phyloP scores from a whole-genome alignment of 2,329 filamentous ascomycete genomes.

The Macrophomina tecta region DNA sequence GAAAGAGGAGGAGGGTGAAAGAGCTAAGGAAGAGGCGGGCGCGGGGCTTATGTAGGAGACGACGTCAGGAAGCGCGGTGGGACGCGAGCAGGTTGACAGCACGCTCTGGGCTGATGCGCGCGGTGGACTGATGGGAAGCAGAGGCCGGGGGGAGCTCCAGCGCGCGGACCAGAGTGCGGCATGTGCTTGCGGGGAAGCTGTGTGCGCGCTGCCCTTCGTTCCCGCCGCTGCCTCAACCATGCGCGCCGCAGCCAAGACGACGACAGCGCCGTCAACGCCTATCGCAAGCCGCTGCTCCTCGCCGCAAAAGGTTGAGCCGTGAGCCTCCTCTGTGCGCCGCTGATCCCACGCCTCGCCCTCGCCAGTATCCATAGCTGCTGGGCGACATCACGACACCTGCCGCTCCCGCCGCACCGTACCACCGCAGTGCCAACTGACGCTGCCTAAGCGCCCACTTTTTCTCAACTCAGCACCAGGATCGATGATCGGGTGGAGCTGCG shows the following conservation, averaged over 20 bases:
- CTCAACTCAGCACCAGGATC: neutral
- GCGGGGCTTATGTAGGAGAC: slow-evolving; percentile 19
- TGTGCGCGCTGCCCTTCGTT: slow-evolving; percentile 13
- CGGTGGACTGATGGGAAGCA: slow-evolving; percentile 23
- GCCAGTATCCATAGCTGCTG: neutral
- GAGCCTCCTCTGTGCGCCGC: neutral
- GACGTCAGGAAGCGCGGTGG: slow-evolving; percentile 14
- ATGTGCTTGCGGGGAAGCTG: slow-evolving; percentile 24
- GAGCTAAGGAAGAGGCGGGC: neutral
- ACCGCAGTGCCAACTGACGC: slow-evolving; percentile 4
- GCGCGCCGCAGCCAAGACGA: slow-evolving; percentile 4
- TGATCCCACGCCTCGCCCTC: neutral
- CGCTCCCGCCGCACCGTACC: slow-evolving; percentile 4
- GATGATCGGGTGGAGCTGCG: slow-evolving; percentile 18
- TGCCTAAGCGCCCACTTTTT: slow-evolving; percentile 16
- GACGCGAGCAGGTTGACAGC: slow-evolving; percentile 21
- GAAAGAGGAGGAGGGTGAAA: neutral
- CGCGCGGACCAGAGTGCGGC: slow-evolving; percentile 7
- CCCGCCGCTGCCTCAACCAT: slow-evolving; percentile 9
- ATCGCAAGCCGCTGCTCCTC: neutral
- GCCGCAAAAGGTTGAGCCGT: neutral
- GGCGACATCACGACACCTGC: slow-evolving; percentile 1
- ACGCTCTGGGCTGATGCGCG: slow-evolving; percentile 17
- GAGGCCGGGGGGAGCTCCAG: slow-evolving; percentile 16
- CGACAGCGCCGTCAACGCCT: slow-evolving; percentile 13